Evolutionary conservation across 2,329 filamentous ascomycete species (phyloP), one percentile per base, ranked within the genome.

Genomic region (Aureobasidium mangrovei): DNA sequence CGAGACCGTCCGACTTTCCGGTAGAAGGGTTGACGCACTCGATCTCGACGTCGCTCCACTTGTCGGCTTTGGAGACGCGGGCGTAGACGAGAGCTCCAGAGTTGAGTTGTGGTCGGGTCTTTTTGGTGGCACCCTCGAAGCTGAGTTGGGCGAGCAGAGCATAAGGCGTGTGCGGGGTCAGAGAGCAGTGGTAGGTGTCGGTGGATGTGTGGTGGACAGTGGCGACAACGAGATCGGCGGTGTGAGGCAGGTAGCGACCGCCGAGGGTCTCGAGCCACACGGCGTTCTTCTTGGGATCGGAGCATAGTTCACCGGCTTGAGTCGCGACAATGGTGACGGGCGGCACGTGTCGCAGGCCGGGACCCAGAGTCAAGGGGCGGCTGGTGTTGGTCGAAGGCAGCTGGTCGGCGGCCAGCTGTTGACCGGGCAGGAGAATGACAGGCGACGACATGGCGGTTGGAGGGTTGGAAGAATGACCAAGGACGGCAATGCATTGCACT

Each of bases 71-170:
- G 29, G 80, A 76, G 41, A 98, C 82, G 58, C 91, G 86, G 36
- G 91, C 91, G 72, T 97, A 97, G 35, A 97, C 88, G 29, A 96
- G 74, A 51, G 88, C 83, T 36, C 89, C 89, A 10, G 81, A 65
- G 29, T 77, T 74, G 41, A 97, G 79, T 59, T 88, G 78, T 0
- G 93, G 93, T 1, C 91, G 80, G 2, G 88, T 95, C 73, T 97
- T 97, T 70, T 91, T 93, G 42, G 86, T 89, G 18, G 90, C 93
- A 59, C 84, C 83, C 70, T 97, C 91, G 68, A 98, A 98, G n/a
- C 90, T 82, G 24, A 97, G 78, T 61, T 95, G 87, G 0, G 88
- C 89, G 1, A 97, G 82, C 18, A 87, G 75, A 1, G 87, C 89
- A 57, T 72, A 70, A 0, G 77, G 72, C 4, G 78, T 79, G 63